phyloP scores from a whole-genome alignment of 2,329 filamentous ascomycete species.

The Cercospora janseana region DNA sequence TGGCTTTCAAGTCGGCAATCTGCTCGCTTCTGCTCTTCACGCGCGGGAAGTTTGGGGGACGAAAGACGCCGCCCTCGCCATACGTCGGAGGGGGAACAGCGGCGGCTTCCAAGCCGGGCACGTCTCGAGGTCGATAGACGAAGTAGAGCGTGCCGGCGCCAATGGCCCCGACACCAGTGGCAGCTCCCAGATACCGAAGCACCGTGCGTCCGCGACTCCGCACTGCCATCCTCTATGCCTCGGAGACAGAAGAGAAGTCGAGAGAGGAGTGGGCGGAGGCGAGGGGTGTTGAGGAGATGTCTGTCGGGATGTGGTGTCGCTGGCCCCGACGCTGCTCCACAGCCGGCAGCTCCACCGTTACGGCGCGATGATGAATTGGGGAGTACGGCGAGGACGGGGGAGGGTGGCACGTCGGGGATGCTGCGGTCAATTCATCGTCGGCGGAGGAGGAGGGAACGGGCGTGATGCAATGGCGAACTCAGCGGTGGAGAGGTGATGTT shows the following conservation, averaged over 20 bases:
- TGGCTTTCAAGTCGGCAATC: slow-evolving; percentile 58
- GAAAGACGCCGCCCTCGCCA: slow-evolving; percentile 66
- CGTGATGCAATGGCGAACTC: slow-evolving; percentile 15
- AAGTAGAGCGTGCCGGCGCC: slow-evolving; percentile 60
- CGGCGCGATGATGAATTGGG: slow-evolving; percentile 16
- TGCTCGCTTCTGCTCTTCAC: slow-evolving; percentile 64
- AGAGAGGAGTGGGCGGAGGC: not conserved
- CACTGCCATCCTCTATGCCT: slow-evolving; percentile 27
- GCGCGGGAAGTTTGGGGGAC: slow-evolving; percentile 63
- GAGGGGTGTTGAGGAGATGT: slow-evolving; percentile 4
- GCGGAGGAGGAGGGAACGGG: not conserved
- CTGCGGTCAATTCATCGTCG: slow-evolving; percentile 17
- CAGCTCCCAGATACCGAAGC: slow-evolving; percentile 59
- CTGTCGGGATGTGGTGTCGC: slow-evolving; percentile 20
- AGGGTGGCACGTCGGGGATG: slow-evolving; percentile 5
- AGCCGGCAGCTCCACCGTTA: slow-evolving; percentile 11
- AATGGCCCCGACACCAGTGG: slow-evolving; percentile 53
- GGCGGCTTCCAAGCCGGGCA: slow-evolving; percentile 66
- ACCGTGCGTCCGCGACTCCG: slow-evolving; percentile 37
- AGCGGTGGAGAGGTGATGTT: not conserved
- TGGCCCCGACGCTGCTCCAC: slow-evolving; percentile 2
- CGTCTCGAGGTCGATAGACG: slow-evolving; percentile 67
- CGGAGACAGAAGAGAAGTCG: not conserved
- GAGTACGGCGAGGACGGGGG: slow-evolving; percentile 1
- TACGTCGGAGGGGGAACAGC: slow-evolving; percentile 69